Base-by-base conservation (phyloP, 2,329 filamentous ascomycete genomes). In the Apiospora rasikravindrae region DNA sequence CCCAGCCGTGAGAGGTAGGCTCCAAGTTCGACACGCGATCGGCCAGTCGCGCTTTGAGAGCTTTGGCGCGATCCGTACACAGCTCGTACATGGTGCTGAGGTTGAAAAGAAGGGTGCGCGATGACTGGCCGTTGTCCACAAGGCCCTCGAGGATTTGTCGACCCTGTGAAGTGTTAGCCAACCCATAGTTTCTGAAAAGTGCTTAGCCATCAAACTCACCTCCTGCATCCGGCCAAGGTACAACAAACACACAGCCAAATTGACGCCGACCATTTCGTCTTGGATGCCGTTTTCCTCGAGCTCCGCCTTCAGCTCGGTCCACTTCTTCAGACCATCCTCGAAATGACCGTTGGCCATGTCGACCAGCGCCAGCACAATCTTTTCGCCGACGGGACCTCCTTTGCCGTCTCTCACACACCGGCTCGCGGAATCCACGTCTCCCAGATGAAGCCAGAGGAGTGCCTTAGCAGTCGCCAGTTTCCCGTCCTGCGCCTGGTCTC, bases 81-180 rank as follows among this genome's bases (percentile, higher is more conserved):
- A 98, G 87, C 82, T 98, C 96, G 80, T 97, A 98, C 77, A 98
- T 90, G 0, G 96, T 98, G 14, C 92, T 91, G 16, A 99, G 83
- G 80, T 98, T 98, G 83, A 98, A 97, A 0, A 97, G 89, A 2
- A 98, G 83, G 0, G 93, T 93, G 74, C 93, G 91, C 72, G 96
- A 98, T 0, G 90, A 89, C 53, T 89, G 85, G 1, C 91, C 89
- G 0, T 85, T 80, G 3, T 89, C 86, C 0, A 95, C 85, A 14
- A 97, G 83, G 0, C 84, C 82, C 77, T 96, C 92, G 3, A 98
- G 84, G 0, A 93, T 82, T 16, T 85, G 82, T 19, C 90, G 89
- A 0, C 94, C 93, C 87, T 94, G 73, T 2, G 51, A 67, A 57
- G 57, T 29, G 73, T 83, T 69, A 82, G 79, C 69, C 66, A 57